Evolutionary conservation across 176 grass and related monocot species (phyloP).

Genomic region (Raddia guianensis): DNA sequence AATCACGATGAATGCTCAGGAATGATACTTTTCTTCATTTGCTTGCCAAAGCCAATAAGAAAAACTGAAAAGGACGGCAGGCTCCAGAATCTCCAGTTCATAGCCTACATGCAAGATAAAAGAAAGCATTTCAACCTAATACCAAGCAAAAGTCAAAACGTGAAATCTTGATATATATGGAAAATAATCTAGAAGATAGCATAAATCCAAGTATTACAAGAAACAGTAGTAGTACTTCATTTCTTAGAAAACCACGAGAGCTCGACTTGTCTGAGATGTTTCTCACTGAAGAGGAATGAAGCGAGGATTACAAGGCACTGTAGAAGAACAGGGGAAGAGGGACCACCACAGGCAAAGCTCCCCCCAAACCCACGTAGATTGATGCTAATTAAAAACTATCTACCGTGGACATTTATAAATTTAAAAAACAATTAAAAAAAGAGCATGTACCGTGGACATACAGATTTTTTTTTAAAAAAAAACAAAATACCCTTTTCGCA

Average conservation of each 20-base stretch:
- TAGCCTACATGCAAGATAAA: background rate
- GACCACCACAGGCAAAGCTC: background rate
- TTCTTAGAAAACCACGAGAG: background rate
- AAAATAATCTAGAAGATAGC: background rate
- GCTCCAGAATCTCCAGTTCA: slow-evolving; percentile 27
- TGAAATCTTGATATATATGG: background rate
- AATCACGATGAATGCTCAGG: slow-evolving; percentile 8
- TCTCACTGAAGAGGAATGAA: background rate
- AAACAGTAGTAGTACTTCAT: background rate
- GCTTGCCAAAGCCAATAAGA: slow-evolving; percentile 14
- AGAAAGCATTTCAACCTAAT: background rate
- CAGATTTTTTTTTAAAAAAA: too few species aligned
- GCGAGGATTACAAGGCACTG: background rate
- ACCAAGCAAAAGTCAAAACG: background rate
- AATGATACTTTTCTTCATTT: slow-evolving; percentile 1
- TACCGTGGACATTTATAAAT: background rate
- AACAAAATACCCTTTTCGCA: background rate
- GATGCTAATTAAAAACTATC: background rate
- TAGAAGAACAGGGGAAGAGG: background rate
- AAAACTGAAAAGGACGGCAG: background rate
- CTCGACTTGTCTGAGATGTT: background rate
- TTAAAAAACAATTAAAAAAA: background rate
- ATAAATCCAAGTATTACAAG: background rate
- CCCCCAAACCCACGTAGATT: background rate
- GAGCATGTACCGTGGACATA: background rate